Conservation (phyloP, 2,329 filamentous ascomycete genomes). For the Aspergillus nomiae region DNA sequence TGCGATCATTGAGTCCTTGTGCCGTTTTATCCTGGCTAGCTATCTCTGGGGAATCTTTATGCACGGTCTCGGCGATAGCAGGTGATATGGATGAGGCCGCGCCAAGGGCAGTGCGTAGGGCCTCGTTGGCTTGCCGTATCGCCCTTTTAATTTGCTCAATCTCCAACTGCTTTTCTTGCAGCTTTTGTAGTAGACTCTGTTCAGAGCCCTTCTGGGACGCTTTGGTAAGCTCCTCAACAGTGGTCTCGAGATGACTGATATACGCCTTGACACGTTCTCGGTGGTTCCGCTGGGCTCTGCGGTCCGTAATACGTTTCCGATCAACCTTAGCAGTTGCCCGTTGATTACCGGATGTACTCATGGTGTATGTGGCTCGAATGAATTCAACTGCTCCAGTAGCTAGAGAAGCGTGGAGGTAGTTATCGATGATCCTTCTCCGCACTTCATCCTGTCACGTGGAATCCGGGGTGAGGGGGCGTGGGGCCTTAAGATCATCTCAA, state of each 20-base stretch:
- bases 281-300: constrained; percentile 15
- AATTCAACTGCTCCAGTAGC: neutral
- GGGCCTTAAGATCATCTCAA: neutral
- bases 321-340: neutral
- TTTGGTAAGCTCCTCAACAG: neutral
- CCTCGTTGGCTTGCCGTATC: neutral
- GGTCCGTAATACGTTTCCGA: constrained; percentile 16
- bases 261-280: constrained; percentile 16
- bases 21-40: neutral
- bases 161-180: neutral
- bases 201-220: neutral
- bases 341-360: neutral
- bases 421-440: neutral
- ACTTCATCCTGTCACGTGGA: neutral
- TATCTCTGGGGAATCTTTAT: neutral
- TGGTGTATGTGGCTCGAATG: neutral
- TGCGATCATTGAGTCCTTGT: neutral
- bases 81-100: neutral
- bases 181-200: neutral
- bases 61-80: neutral
- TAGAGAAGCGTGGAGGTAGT: neutral
- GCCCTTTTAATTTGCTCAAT: neutral
- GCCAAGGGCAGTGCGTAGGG: neutral
- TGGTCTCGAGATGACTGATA: constrained; percentile 12
- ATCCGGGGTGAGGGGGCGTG: neutral